Evolutionary conservation across 2,329 filamentous ascomycete genomes (phyloP).

Genomic region (Elsinoe batatas): DNA sequence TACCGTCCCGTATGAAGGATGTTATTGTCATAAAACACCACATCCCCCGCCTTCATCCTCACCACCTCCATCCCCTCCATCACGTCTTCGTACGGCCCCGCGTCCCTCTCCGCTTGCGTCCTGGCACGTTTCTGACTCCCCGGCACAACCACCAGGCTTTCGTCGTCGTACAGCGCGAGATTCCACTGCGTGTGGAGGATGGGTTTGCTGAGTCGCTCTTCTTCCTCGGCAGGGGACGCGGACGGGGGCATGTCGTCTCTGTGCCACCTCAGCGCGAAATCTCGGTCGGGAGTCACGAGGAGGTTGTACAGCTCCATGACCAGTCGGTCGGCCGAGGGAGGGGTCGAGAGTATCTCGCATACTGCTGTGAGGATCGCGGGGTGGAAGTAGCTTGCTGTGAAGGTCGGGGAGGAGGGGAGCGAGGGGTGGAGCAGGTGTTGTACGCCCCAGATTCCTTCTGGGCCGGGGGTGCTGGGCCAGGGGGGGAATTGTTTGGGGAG

Average conservation of each 20-base stretch:
- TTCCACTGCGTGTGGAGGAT: slow-evolving; percentile 82
- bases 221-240: slow-evolving; percentile 57
- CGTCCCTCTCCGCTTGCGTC: slow-evolving; percentile 58
- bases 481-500: slow-evolving; percentile 87
- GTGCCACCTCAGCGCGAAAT: slow-evolving; percentile 76
- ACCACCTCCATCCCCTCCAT: slow-evolving; percentile 59
- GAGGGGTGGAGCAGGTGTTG: slow-evolving; percentile 73
- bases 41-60: slow-evolving; percentile 60
- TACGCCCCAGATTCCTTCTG: slow-evolving; percentile 74
- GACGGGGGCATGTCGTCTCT: slow-evolving; percentile 68
- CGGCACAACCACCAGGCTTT: slow-evolving; percentile 64
- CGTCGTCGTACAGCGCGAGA: slow-evolving; percentile 66
- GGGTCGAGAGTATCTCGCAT: slow-evolving; percentile 50
- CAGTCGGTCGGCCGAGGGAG: slow-evolving; percentile 43
- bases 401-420: slow-evolving; percentile 52
- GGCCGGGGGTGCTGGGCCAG: slow-evolving; percentile 49
- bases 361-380: slow-evolving; percentile 53
- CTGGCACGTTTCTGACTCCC: slow-evolving; percentile 63
- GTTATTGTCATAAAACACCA: slow-evolving; percentile 85
- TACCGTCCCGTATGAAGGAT: slow-evolving; percentile 69
- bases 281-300: slow-evolving; percentile 59
- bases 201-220: slow-evolving; percentile 47
- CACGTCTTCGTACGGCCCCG: slow-evolving; percentile 52
- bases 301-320: slow-evolving; percentile 87
- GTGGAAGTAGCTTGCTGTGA: slow-evolving; percentile 64